Conservation (phyloP, 1,284 basidiomycete genomes). For the Ceratobasidium sp. region DNA sequence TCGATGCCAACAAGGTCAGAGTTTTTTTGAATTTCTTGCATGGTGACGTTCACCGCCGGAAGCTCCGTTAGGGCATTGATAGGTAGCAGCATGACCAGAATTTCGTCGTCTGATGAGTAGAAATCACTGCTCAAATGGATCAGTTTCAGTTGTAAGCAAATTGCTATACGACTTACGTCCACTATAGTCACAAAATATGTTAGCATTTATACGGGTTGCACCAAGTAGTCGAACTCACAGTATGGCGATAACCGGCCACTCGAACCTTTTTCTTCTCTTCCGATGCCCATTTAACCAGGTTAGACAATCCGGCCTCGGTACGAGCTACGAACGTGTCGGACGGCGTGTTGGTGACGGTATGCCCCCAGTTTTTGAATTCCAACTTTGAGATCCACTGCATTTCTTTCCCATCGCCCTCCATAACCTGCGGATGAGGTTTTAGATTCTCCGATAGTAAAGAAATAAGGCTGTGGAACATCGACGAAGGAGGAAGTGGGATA, state of each 20-base stretch:
- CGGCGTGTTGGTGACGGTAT: conserved; percentile 36
- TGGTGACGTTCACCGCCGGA: conserved; percentile 11
- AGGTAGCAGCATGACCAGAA: conserved; percentile 43
- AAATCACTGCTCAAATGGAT: conserved; percentile 15
- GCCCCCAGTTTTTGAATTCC: conserved; percentile 45
- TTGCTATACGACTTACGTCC: conserved; percentile 34
- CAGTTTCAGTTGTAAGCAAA: not conserved
- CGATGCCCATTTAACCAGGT: conserved; percentile 44
- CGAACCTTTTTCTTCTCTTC: conserved; percentile 31
- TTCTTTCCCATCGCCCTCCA: conserved; percentile 15
- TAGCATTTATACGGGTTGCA: no score
- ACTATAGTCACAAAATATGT: not conserved
- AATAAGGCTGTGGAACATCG: conserved; percentile 6
- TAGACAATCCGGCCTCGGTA: conserved; percentile 38
- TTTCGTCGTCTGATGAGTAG: conserved; percentile 26
- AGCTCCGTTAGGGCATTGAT: conserved; percentile 25
- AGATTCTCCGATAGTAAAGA: not conserved
- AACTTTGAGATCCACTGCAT: conserved; percentile 3
- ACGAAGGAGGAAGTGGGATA: conserved; percentile 19
- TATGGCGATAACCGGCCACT: conserved; percentile 45
- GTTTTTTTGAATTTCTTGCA: conserved; percentile 32
- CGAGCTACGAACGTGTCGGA: conserved; percentile 41
- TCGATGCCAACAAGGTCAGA: conserved; percentile 41
- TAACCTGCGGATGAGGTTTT: not conserved
- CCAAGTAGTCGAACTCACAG: conserved; percentile 16